These are phyloP conservation scores for Fusarium sterilihyphosum DNA, from an alignment of 2,329 filamentous ascomycete species.

Conservation along the genomic window DNA sequence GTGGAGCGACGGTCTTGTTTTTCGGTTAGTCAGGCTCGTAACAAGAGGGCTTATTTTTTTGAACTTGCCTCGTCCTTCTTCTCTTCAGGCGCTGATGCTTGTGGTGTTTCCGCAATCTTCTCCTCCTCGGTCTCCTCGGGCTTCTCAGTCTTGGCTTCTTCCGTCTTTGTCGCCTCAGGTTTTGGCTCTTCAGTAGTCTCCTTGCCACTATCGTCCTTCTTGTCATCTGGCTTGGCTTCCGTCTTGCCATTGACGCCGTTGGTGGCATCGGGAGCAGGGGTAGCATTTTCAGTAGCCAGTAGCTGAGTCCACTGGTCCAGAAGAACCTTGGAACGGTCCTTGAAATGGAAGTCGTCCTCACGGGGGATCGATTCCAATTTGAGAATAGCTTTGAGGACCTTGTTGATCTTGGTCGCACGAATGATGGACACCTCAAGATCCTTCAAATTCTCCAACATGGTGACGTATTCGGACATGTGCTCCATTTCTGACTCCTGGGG, in stretches of 20 bases:
- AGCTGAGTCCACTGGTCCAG: slow-evolving; percentile 91
- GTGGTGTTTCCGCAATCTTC: slow-evolving; percentile 21
- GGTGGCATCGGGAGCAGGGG: slow-evolving; percentile 50
- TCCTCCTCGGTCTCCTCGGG: slow-evolving; percentile 36
- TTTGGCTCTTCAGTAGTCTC: slow-evolving; percentile 52
- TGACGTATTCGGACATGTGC: slow-evolving; percentile 79
- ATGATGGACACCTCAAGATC: slow-evolving; percentile 92
- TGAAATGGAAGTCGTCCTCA: slow-evolving; percentile 91
- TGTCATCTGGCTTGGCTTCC: slow-evolving; percentile 52
- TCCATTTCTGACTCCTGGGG: slow-evolving; percentile 90
- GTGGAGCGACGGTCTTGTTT: slow-evolving; percentile 41
- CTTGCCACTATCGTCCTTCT: slow-evolving; percentile 54
- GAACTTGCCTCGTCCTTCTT: slow-evolving; percentile 51
- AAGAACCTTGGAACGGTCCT: slow-evolving; percentile 80
- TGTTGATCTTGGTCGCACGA: slow-evolving; percentile 94
- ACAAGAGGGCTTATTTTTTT: background rate
- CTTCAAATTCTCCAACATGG: slow-evolving; percentile 79
- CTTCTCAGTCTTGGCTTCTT: slow-evolving; percentile 44
- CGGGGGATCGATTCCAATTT: slow-evolving; percentile 87
- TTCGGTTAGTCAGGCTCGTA: slow-evolving; percentile 14
- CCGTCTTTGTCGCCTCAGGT: slow-evolving; percentile 46
- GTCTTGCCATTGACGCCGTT: slow-evolving; percentile 62
- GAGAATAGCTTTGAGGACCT: slow-evolving; percentile 93
- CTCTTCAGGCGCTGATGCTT: slow-evolving; percentile 31
- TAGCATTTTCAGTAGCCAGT: slow-evolving; percentile 68